Percentiles rank a stretch among this genome's conserved stretches.
Evolutionary conservation across 352 stramenopile species (phyloP).

Genomic region (Pythium guiyangense): DNA sequence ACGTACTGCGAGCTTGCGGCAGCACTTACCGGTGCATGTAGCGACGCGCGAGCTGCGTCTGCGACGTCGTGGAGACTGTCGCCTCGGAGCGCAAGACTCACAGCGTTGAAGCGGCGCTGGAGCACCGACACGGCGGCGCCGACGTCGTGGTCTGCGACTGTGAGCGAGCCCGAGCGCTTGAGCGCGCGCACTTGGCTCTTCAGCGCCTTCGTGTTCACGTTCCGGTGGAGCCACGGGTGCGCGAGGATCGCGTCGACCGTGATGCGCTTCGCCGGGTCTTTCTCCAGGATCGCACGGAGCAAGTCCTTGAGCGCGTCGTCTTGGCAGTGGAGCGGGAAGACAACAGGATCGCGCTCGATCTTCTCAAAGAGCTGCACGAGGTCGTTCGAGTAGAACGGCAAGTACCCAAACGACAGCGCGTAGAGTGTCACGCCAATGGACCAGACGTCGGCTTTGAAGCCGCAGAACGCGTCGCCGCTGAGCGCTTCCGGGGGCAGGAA

Average conservation of each 20-base stretch:
- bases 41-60: background rate
- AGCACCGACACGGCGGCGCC: slow-evolving; percentile 49
- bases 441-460: slow-evolving; percentile 89
- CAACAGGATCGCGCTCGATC: slow-evolving; percentile 61
- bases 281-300: slow-evolving; percentile 63
- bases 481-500: slow-evolving; percentile 69
- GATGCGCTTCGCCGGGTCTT: slow-evolving; percentile 66
- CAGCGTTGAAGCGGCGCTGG: slow-evolving; percentile 38
- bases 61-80: background rate
- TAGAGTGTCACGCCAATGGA: slow-evolving; percentile 91
- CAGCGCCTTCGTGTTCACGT: slow-evolving; percentile 48
- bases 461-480: slow-evolving; percentile 62
- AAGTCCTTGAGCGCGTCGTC: slow-evolving; percentile 67
- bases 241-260: slow-evolving; percentile 56
- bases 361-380: slow-evolving; percentile 88
- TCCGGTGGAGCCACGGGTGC: slow-evolving; percentile 70
- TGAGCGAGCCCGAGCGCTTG: slow-evolving; percentile 29
- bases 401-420: slow-evolving; percentile 77
- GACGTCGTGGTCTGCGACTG: slow-evolving; percentile 41
- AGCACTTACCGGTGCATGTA: too few species aligned
- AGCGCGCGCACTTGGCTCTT: slow-evolving; percentile 35
- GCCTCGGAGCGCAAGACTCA: slow-evolving; percentile 18
- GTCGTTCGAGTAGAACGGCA: slow-evolving; percentile 89
- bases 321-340: slow-evolving; percentile 38
- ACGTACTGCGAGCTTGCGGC: slow-evolving; percentile 17